Conservation (phyloP, 441 rosid genomes). For the Macaranga tanarius region DNA sequence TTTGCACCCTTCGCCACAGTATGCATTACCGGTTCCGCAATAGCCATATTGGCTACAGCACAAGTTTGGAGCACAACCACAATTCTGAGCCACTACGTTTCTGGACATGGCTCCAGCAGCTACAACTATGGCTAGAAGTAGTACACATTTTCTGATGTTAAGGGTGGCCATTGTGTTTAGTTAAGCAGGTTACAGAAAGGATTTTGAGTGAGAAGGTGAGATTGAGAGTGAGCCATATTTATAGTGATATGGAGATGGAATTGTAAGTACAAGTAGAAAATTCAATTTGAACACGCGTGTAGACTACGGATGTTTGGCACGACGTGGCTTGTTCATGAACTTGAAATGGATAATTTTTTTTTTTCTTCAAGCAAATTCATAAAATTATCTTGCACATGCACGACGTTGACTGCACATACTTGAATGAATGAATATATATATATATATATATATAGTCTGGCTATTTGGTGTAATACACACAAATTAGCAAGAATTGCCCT, state of each 20-base stretch:
- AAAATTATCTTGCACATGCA: no score
- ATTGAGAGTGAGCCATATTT: no score
- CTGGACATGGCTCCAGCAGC: neutral
- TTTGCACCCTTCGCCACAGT: slow-evolving; percentile 36
- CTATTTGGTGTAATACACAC: no score
- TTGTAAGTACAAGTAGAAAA: no score
- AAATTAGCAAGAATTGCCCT: no score
- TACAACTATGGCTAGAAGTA: neutral
- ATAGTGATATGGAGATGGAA: no score
- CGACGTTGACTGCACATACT: no score
- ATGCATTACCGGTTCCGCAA: slow-evolving; percentile 30
- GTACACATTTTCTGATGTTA: neutral
- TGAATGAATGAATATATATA: no score
- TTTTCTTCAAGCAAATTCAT: no score
- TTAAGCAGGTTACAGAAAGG: neutral
- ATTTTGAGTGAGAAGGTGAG: no score
- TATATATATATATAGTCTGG: no score
- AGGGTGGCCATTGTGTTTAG: neutral
- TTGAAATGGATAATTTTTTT: no score
- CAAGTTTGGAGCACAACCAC: slow-evolving; percentile 31
- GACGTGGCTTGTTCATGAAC: neutral
- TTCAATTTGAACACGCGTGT: neutral
- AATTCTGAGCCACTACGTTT: slow-evolving; percentile 23
- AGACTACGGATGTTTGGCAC: neutral
- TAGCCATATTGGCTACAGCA: slow-evolving; percentile 44